Evolutionary conservation across 257 asterid genomes (phyloP), one percentile per base, ranked within the genome.

Genomic region (Capsicum pubescens): DNA sequence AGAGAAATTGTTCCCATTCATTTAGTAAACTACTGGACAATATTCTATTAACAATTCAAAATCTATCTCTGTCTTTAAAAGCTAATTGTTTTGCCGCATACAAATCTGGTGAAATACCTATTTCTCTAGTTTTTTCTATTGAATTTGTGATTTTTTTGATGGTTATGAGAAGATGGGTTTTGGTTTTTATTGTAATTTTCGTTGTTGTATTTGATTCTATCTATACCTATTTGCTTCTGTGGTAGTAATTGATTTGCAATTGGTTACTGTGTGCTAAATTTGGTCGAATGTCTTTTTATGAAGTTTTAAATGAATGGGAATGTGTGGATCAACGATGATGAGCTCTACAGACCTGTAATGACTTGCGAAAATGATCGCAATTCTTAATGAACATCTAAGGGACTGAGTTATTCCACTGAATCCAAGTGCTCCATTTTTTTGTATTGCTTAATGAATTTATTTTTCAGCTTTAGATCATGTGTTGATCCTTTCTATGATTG

Each of bases 291-390:
- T 66, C 48, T 7, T 59, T 59, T 59, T 59, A n/a, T 59, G 5
- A 15, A 56, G 19, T 56, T 56, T 56, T 56, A 56, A 56, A 14
- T 56, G 26, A 59, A 17, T n/a, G 35, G 66, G 35, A 66, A 17
- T n/a, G 68, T 36, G 52, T 68, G 52, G 76, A 14, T 3, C 11
- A 67, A 67, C 76, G 13, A 7, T 39, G 77, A 68, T 68, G 52
- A 8, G 14, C 77, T 69, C 77, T 69, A 69, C 77, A 39, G 55
- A 69, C 78, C 78, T 69, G 54, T 69, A 69, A 39, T 69, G 78
- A 69, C 42, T 69, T 69, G 78, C 78, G 55, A 17, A 69, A 69
- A 69, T 69, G 78, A 69, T 69, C 1, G 55, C 55, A 69, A 9
- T 10, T 39, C 32, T 68, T 68, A 15, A 36, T 8, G 77, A 68